phyloP scores from a whole-genome alignment of 1,284 basidiomycete genomes.

The Anthracocystis setariae region DNA sequence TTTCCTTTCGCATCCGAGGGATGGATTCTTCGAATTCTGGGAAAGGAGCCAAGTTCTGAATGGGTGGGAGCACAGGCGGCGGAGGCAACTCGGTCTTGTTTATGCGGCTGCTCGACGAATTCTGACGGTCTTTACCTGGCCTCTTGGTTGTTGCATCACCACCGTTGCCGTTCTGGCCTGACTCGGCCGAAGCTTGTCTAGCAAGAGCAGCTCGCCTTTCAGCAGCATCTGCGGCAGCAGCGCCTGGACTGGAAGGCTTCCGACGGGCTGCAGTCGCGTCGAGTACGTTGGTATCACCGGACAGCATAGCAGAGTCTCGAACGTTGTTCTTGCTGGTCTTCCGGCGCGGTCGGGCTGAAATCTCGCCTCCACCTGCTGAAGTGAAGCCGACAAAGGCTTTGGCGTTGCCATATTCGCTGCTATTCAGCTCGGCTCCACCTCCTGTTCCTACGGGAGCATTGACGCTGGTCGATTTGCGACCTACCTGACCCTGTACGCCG shows the following conservation, averaged over 20 bases:
- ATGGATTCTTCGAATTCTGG: slow-evolving; percentile 14
- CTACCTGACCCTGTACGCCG: slow-evolving; percentile 61
- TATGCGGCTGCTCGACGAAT: slow-evolving; percentile 22
- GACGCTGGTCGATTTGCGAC: slow-evolving; percentile 31
- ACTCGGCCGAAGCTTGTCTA: slow-evolving; percentile 11
- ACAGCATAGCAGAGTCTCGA: slow-evolving; percentile 13
- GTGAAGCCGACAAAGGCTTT: slow-evolving; percentile 57
- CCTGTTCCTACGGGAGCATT: slow-evolving; percentile 35
- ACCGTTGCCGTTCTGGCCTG: slow-evolving; percentile 4
- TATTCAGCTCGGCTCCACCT: slow-evolving; percentile 23
- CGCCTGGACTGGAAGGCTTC: slow-evolving; percentile 31
- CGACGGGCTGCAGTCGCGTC: slow-evolving; percentile 6
- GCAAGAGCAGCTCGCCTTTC: slow-evolving; percentile 41
- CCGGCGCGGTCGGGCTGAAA: slow-evolving; percentile 22
- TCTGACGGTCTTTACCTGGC: slow-evolving; percentile 27
- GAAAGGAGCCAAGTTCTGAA: slow-evolving; percentile 53
- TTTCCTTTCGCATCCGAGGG: slow-evolving; percentile 12
- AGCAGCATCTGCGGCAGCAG: slow-evolving; percentile 50
- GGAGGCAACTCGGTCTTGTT: slow-evolving; percentile 35
- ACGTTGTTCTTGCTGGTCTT: slow-evolving; percentile 26
- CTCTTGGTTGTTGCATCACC: slow-evolving; percentile 7
- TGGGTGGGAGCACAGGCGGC: slow-evolving; percentile 44
- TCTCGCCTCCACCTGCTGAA: slow-evolving; percentile 37
- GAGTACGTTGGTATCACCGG: slow-evolving; percentile 9
- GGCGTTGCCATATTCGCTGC: slow-evolving; percentile 50